Evolutionary conservation across 1,139 yeast species (phyloP), one percentile per base, ranked within the genome.

Genomic region (Cylindricascospora bacillispora): DNA sequence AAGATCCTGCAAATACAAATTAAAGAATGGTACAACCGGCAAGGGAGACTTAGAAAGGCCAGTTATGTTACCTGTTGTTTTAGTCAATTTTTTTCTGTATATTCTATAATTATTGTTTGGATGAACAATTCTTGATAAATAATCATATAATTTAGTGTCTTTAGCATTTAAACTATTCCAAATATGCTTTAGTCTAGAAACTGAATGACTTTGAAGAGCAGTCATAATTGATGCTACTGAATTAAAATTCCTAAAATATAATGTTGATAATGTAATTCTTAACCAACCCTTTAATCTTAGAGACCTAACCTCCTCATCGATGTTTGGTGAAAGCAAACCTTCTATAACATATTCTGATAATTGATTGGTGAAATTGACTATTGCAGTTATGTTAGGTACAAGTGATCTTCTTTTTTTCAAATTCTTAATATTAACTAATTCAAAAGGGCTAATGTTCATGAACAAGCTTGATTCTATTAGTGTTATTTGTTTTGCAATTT

Each of bases 151-250:
- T 15, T 71, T 77, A 22, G 59, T 60, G 46, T 81, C 80, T 45
- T 81, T 79, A 3, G 67, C 70, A 0, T 79, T 65, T 29, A 86
- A 54, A 3, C 44, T 37, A 3, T 70, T 73, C 95, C 95, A 83
- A 2, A 82, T 56, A 32, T 58, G 62, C 19, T 65, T 57, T 34
- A 86, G 59, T 45, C 95, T 65, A 3, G 85, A 71, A 30, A 86
- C 65, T 28, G 81, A 67, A 45, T 82, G 89, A 26, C 83, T 76
- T 54, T 85, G 95, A 40, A 86, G 63, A 0, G 93, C 71, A 0
- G 92, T 78, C 52, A 85, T 70, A 31, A 86, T 80, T 0, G 94
- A 81, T n/a, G 94, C 89, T 34, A 83, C 60, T 0, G 93, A 75
- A 53, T 86, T 86, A 60, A 77, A 82, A 51, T 85, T 85, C 36